phyloP scores from a whole-genome alignment of 495 filamentous ascomycete species.

The Elasticomyces elasticus region DNA sequence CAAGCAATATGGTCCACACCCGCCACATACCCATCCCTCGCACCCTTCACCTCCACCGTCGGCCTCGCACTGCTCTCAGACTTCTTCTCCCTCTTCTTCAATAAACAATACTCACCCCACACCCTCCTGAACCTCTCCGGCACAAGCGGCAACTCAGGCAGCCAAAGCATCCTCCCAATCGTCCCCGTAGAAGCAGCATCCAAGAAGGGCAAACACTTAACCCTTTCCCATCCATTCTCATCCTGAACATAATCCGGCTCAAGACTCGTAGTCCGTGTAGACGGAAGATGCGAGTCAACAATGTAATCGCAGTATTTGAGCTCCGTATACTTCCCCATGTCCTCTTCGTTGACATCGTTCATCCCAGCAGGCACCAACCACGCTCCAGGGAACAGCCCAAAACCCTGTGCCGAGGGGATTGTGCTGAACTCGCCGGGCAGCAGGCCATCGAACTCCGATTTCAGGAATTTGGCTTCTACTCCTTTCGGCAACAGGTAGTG shows the following conservation, averaged over 20 bases:
- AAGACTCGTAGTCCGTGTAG: constrained; percentile 39
- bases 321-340: constrained; percentile 73
- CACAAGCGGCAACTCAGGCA: constrained; percentile 62
- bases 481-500: constrained; percentile 77
- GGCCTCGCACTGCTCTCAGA: too few species aligned
- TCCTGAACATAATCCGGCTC: constrained; percentile 72
- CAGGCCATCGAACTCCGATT: constrained; percentile 79
- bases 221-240: constrained; percentile 56
- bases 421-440: constrained; percentile 85
- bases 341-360: constrained; percentile 87
- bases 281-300: constrained; percentile 75
- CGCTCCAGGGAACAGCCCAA: constrained; percentile 56
- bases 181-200: constrained; percentile 65
- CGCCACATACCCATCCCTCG: constrained; percentile 1
- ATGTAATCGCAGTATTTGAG: constrained; percentile 68
- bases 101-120: constrained; percentile 77
- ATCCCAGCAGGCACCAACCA: constrained; percentile 74
- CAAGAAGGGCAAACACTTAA: constrained; percentile 68
- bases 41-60: not conserved
- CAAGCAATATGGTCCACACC: constrained; percentile 6
- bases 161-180: constrained; percentile 72
- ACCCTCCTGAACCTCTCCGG: constrained; percentile 57
- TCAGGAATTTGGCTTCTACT: constrained; percentile 76
- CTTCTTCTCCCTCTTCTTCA: constrained; percentile 29
- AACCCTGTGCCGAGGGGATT: constrained; percentile 45